phyloP scores from a whole-genome alignment of 108 stramenopile genomes.

The Cylindrotheca closterium region DNA sequence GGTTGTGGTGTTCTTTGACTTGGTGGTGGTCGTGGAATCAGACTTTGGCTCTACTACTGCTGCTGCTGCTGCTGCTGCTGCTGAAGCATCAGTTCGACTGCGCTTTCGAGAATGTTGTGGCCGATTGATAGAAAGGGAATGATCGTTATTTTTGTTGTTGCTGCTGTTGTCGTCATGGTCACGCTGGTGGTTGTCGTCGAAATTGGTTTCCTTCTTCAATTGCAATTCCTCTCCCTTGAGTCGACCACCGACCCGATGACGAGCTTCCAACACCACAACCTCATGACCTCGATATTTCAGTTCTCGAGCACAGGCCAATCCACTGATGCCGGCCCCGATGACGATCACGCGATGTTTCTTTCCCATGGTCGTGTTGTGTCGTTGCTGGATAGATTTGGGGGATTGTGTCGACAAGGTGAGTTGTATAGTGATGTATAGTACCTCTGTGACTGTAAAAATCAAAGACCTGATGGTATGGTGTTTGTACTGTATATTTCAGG shows the following conservation, averaged over 20 bases:
- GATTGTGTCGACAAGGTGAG: background rate
- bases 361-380: background rate
- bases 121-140: too few species aligned
- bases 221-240: conserved; percentile 50
- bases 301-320: conserved; percentile 78
- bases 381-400: background rate
- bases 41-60: too few species aligned
- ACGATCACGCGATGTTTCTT: conserved; percentile 55
- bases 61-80: too few species aligned
- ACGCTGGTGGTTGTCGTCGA: too few species aligned
- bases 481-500: background rate
- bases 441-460: background rate
- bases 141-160: conserved; percentile 2
- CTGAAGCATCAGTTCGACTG: too few species aligned
- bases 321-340: conserved; percentile 73
- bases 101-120: too few species aligned
- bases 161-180: conserved; percentile 19
- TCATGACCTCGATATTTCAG: conserved; percentile 67
- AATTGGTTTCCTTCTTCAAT: conserved; percentile 10
- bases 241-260: conserved; percentile 65
- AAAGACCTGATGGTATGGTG: background rate
- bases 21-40: too few species aligned
- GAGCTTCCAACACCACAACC: conserved; percentile 76
- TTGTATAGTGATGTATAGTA: background rate
- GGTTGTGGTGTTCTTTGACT: conserved; percentile 1